Conservation (phyloP, 805 yeast genomes). For the Wickerhamiella bombiphila region DNA sequence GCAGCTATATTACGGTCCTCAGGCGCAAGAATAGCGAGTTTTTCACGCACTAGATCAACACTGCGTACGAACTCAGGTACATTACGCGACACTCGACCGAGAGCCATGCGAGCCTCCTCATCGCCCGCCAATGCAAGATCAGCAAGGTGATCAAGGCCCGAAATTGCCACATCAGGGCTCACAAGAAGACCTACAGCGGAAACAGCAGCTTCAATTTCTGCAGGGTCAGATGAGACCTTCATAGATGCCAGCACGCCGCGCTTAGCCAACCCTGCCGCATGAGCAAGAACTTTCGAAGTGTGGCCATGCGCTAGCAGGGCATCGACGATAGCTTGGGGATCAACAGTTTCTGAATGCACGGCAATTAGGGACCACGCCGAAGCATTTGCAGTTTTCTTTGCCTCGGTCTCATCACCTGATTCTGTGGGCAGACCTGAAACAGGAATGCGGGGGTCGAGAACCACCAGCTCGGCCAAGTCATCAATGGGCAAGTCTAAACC, state of each 20-base stretch:
- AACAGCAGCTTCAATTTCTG: slow-evolving; percentile 5
- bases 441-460: neutral
- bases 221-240: slow-evolving; percentile 2
- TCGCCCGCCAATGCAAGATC: slow-evolving; percentile 1
- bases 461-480: neutral
- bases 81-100: neutral
- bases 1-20: neutral
- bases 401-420: neutral
- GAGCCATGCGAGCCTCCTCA: neutral
- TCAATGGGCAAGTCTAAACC: neutral
- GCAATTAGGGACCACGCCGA: slow-evolving; percentile 12
- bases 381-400: neutral
- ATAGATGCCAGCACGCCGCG: slow-evolving; percentile 3
- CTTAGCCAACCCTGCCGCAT: slow-evolving; percentile 3
- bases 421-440: neutral
- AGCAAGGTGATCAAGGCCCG: neutral
- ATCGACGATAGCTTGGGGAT: slow-evolving; percentile 11
- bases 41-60: neutral
- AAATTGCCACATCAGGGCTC: slow-evolving; percentile 3
- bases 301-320: slow-evolving; percentile 2
- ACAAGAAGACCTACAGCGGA: slow-evolving; percentile 9
- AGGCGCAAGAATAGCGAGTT: neutral
- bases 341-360: slow-evolving; percentile 5
- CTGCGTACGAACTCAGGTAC: neutral
- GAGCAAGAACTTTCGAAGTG: slow-evolving; percentile 3